Base-by-base conservation (phyloP, 2,329 filamentous ascomycete genomes). In the Colletotrichum sp. region DNA sequence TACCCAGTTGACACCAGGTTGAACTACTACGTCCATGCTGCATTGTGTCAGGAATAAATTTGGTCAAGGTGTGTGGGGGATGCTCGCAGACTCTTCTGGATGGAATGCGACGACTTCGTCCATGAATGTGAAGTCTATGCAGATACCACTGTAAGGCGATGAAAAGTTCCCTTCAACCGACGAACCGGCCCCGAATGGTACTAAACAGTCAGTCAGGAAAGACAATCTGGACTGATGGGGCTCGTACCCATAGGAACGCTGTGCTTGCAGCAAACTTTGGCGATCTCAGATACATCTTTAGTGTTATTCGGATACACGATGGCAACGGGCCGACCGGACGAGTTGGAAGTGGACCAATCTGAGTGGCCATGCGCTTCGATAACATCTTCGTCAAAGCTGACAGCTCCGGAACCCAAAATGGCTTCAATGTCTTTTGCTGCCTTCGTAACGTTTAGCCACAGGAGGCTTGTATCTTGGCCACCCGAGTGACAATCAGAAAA, bases 171-270 rank as follows among this genome's bases (percentile, higher is more conserved):
- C 94, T 82, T 95, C 94, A 1, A 95, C 86, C 78, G 90, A 94
- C 0, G 93, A 92, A 13, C 95, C 95, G 6, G 95, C 95, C 4
- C 93, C 94, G 81, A 94, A 96, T 1, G 92, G 92, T 2, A 94
- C 73, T 76, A 44, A 8, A 9, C 12, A 3, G n/a, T 52, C 2
- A 63, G 29, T 7, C 22, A 22, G 61, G 7, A 12, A 34, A 11
- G 22, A n/a, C 6, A 4, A 5, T 49, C 0, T 15, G 29, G 11
- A 4, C 19, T 32, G 7, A 15, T 12, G 12, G 15, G 19, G 8
- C n/a, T 4, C 69, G n/a, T n/a, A 73, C 73, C 94, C 89, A 95
- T 94, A 7, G 93, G 93, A 62, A 95, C 90, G 36, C 86, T 89
- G 82, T 92, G 89, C 78, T 89, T 90, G 80, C 88, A 86, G 82